Conservation (phyloP, 1,139 yeast genomes). For the Debaryomycetaceae sp. region DNA sequence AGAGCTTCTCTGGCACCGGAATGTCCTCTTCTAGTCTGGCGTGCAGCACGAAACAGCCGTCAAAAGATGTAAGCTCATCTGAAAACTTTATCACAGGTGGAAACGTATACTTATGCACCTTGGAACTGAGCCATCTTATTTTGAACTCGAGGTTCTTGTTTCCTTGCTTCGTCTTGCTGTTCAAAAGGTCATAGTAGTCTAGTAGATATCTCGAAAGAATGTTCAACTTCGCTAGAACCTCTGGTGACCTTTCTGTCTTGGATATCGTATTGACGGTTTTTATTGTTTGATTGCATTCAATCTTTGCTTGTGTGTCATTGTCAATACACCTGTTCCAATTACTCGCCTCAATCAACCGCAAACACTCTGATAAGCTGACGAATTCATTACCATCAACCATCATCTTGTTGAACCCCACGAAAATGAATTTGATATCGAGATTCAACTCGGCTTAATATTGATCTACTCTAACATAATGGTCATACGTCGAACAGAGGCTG, state of each 20-base stretch:
- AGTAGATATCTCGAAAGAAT: conserved; percentile 20
- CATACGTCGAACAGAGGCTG: too few relatives aligned
- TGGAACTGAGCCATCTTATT: conserved; percentile 46
- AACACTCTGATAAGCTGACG: background rate
- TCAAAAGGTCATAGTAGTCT: conserved; percentile 16
- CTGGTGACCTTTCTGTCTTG: conserved; percentile 7
- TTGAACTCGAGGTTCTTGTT: conserved; percentile 17
- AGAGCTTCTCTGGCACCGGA: conserved; percentile 17
- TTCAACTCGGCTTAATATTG: too few relatives aligned
- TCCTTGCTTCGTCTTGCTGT: conserved; percentile 6
- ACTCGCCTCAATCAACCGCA: conserved; percentile 4
- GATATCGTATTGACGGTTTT: conserved; percentile 22
- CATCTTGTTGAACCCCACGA: background rate
- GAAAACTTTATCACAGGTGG: conserved; percentile 34
- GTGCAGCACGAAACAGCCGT: background rate
- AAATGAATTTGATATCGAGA: too few relatives aligned
- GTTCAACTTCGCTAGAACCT: conserved; percentile 4
- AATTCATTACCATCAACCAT: background rate
- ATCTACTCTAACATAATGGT: too few relatives aligned
- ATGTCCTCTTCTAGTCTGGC: background rate
- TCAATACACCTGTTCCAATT: conserved; percentile 14
- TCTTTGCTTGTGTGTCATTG: conserved; percentile 15
- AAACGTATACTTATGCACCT: conserved; percentile 20
- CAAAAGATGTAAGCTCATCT: conserved; percentile 10
- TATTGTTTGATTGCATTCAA: conserved; percentile 20